Percentiles rank a stretch among this genome's conserved stretches.
Evolutionary conservation across 768 basidiomycete species (phyloP).

Genomic region (Termitomyces sp.): DNA sequence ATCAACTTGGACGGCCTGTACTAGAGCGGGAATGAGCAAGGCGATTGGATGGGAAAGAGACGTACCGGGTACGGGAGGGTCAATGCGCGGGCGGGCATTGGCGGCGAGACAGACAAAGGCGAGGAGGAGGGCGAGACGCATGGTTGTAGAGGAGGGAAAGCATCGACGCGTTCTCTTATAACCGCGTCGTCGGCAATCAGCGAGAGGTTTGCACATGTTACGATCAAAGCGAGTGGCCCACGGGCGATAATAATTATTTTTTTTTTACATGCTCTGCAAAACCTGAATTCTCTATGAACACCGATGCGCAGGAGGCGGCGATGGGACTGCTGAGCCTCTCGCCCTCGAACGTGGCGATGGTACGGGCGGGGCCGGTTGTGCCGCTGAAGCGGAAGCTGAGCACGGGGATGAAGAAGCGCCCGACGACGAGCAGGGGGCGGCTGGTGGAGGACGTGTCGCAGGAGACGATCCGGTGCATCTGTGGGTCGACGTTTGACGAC

Average conservation of each 20-base stretch:
- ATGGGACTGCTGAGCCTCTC: slow-evolving; percentile 52
- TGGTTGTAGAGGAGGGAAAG: accelerated
- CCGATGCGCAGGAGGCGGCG: slow-evolving; percentile 52
- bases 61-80: too few species aligned
- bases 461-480: slow-evolving; percentile 55
- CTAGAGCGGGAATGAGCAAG: too few species aligned
- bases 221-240: not conserved
- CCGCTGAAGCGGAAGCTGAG: slow-evolving; percentile 10
- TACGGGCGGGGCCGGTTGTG: not conserved
- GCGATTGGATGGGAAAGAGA: too few species aligned
- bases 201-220: not conserved
- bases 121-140: not conserved
- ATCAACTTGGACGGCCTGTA: too few species aligned
- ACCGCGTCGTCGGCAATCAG: not conserved
- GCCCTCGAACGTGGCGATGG: slow-evolving; percentile 3
- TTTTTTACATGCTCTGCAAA: too few species aligned
- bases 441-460: not conserved
- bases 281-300: slow-evolving; percentile 9
- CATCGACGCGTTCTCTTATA: not conserved
- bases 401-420: slow-evolving; percentile 24
- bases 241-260: not conserved
- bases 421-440: not conserved
- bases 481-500: slow-evolving; percentile 63
- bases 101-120: not conserved
- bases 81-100: not conserved